Evolutionary conservation across 495 filamentous ascomycete genomes (phyloP), one percentile per base, ranked within the genome.

Genomic region (Bombardia bombarda): DNA sequence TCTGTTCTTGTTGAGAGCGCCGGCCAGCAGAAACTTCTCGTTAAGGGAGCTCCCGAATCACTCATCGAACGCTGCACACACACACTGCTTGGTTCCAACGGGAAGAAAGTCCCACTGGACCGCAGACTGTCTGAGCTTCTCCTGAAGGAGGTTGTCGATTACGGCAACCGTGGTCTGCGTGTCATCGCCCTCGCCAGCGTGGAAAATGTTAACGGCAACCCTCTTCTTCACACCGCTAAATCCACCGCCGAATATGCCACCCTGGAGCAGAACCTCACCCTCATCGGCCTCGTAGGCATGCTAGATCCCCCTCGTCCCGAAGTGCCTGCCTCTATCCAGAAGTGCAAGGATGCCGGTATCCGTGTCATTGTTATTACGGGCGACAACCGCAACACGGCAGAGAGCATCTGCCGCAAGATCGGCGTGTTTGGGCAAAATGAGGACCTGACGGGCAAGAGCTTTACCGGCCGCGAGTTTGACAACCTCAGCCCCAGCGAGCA

Each of bases 291-390:
- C 35, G 84, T 95, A 48, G 89, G 84, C 47, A 99, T 99, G 93
- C 75, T 96, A 50, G 93, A 99, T 60, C 93, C 93, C 34, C 92
- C 93, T 55, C 88, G 93, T 35, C 84, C 86, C n/a, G 93, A 99
- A 62, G 93, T 96, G 16, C 74, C 82, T 32, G 75, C 69, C 32
- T 87, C 92, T 19, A 95, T 99, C 56, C 72, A 73, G 55, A 86
- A 89, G 62, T 97, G 93, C 63, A 84, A 80, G 51, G 80, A 84
- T 43, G 93, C 93, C 50, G 93, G 93, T 49, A 95, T 99, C 52
- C 83, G 93, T 26, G 90, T 99, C 25, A 83, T 99, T 53, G 93
- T 99, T 35, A 95, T 99, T 58, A 99, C 93, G 23, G 93, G 93
- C 51, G 93, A 99, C 65, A 97, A 95, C 62, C 88, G 82, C 53